phyloP scores from a whole-genome alignment of 257 asterid genomes.

The Gardenia jasminoides region DNA sequence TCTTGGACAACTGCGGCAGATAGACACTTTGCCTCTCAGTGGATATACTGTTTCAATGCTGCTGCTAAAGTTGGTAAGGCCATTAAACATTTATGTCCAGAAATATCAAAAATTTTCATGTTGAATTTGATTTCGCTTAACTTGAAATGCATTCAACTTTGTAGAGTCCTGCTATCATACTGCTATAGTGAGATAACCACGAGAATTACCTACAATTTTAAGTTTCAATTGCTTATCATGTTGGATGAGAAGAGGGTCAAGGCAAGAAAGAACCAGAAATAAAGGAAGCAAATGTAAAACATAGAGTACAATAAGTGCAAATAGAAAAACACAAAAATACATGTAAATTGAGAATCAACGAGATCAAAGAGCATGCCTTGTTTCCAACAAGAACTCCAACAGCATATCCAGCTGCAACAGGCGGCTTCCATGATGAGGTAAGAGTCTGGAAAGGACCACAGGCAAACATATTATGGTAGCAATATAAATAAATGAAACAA shows the following conservation, averaged over 20 bases:
- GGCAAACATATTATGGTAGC: constrained; percentile 17
- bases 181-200: not conserved
- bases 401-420: constrained; percentile 46
- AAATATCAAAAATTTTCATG: not conserved
- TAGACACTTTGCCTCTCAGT: not conserved
- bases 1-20: not conserved
- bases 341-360: constrained; percentile 11
- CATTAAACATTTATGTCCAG: not conserved
- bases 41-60: not conserved
- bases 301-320: not conserved
- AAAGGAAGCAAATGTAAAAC: not conserved
- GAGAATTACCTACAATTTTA: not conserved
- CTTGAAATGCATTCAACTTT: not conserved
- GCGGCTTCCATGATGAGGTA: constrained; percentile 54
- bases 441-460: constrained; percentile 53
- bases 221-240: not conserved
- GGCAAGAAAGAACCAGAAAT: not conserved
- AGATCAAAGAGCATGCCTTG: constrained; percentile 48
- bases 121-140: not conserved
- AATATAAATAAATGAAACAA: constrained; percentile 12
- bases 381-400: constrained; percentile 70
- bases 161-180: not conserved
- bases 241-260: not conserved
- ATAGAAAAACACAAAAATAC: constrained; percentile 2
- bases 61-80: not conserved